Base-by-base conservation (phyloP, 2,329 filamentous ascomycete genomes). In the Clonostachys solani region DNA sequence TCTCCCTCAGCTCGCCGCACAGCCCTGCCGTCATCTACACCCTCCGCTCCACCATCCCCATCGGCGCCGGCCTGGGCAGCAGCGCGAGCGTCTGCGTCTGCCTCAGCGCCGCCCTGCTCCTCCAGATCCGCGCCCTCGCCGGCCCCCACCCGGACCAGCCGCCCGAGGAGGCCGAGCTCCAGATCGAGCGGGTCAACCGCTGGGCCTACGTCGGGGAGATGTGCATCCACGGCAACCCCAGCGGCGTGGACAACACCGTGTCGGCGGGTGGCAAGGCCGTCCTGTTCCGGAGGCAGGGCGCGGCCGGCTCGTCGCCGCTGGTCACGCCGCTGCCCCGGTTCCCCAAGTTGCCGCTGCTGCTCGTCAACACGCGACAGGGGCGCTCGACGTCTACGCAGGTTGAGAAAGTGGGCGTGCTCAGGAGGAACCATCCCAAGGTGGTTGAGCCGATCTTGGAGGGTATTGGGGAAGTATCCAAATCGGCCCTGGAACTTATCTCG, bases 151-250 rank as follows among this genome's bases (percentile, higher is more conserved):
- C 89, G 1, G 92, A 97, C 58, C 92, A 97, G 65, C 89, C 91
- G 5, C 70, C 83, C 1, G 84, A 90, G 46, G 94, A 99, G 69
- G 89, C 89, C n/a, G 84, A 88, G 50, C 69, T 91, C 40, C 92
- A 99, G 64, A 79, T 97, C 29, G 92, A 97, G 70, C 84, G 92
- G 53, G 96, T 99, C 69, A 99, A 99, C 66, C 81, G 88, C 51
- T 99, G 95, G 94, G 92, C 94, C 0, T 97, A 96, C 66, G 94
- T 99, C 1, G 87, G 87, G 19, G 94, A 99, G 66, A 87, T 97
- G 83, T 94, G 91, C 68, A 96, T 97, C 52, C 94, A 99, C 62
- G 94, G 92, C 36, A 97, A 95, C 60, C 94, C 94, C 1, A 96
- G 90, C 1, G 94, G 94, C 0, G 90, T 99, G 40, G 94, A 99